A percentile compares a stretch with the other conserved stretches of the same genome.
These are phyloP conservation scores for Triticum urartu DNA, from an alignment of 176 grass and related monocot species.

Conservation along the genomic window DNA sequence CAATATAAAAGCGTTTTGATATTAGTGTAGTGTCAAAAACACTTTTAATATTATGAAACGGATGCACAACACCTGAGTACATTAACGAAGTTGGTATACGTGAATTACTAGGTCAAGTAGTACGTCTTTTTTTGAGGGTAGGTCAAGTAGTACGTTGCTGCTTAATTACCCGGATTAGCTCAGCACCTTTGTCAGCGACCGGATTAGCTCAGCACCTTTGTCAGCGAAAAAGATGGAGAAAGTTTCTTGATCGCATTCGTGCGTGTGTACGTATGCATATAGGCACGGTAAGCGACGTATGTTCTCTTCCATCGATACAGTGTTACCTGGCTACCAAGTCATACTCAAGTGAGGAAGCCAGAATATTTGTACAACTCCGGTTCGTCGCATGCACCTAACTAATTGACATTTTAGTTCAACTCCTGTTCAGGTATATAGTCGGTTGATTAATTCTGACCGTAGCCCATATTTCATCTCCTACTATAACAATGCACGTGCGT, in stretches of 20 bases:
- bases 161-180: not conserved
- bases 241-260: not conserved
- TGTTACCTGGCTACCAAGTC: not conserved
- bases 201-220: not conserved
- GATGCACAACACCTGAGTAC: not conserved
- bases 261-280: not conserved
- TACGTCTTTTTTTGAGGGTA: not conserved
- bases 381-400: not conserved
- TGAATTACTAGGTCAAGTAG: not conserved
- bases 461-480: too few species aligned
- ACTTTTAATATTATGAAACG: too few species aligned
- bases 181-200: not conserved
- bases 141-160: not conserved
- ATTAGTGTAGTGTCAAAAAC: too few species aligned
- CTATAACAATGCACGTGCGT: too few species aligned
- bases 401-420: not conserved
- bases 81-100: not conserved
- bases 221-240: not conserved
- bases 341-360: not conserved
- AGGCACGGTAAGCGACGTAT: not conserved
- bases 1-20: too few species aligned
- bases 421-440: not conserved
- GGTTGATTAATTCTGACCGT: not conserved
- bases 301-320: not conserved
- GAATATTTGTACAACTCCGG: not conserved